Evolutionary conservation across 148 eudicot genomes (phyloP).

Genomic region (Rhododendron ovatum): DNA sequence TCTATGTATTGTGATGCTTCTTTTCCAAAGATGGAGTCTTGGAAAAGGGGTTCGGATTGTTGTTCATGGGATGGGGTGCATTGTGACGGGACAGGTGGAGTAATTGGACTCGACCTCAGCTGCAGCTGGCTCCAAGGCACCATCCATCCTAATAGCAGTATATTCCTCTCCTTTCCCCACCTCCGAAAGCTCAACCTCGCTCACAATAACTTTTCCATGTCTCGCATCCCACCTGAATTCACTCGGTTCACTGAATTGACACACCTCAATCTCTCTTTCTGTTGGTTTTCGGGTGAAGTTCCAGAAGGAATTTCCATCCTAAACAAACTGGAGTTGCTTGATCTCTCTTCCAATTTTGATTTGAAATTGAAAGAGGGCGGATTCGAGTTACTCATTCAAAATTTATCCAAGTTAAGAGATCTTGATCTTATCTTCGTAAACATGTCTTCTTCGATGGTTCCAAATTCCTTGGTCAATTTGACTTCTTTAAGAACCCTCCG

Average conservation of each 20-base stretch:
- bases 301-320: background rate
- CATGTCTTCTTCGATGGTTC: constrained; percentile 9
- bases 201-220: background rate
- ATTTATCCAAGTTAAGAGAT: constrained; percentile 4
- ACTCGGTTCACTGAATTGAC: background rate
- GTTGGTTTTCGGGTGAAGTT: background rate
- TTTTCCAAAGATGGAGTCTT: background rate
- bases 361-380: background rate
- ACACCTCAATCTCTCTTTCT: constrained; percentile 15
- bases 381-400: background rate
- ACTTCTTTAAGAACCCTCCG: background rate
- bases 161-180: background rate
- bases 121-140: background rate
- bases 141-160: background rate
- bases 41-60: background rate
- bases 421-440: background rate
- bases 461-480: constrained; percentile 13
- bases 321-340: constrained; percentile 4
- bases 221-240: background rate
- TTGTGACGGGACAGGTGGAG: background rate
- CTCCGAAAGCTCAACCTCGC: background rate
- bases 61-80: background rate
- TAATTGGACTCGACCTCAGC: background rate
- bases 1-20: background rate
- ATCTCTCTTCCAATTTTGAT: background rate